phyloP scores from a whole-genome alignment of 257 asterid species.

The Prunella vulgaris region DNA sequence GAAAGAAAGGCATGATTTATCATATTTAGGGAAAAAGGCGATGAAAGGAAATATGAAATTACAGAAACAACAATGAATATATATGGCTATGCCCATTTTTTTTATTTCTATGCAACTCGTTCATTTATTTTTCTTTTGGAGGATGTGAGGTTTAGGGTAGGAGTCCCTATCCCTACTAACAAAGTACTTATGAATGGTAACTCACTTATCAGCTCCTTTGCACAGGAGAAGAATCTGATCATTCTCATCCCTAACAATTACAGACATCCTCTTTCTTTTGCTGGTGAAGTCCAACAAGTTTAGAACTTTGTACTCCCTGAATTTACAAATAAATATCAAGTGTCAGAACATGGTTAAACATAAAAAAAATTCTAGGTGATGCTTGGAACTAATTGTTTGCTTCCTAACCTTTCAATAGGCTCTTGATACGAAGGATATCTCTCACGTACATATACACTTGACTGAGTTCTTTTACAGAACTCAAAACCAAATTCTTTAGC shows the following conservation, averaged over 20 bases:
- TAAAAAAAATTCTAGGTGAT: neutral
- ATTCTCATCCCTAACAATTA: slow-evolving; percentile 63
- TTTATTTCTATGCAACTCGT: neutral
- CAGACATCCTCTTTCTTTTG: slow-evolving; percentile 97
- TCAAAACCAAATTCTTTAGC: slow-evolving; percentile 97
- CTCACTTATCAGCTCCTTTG: slow-evolving; percentile 96
- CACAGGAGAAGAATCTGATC: slow-evolving; percentile 80
- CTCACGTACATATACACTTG: slow-evolving; percentile 63
- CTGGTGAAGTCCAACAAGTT: slow-evolving; percentile 89
- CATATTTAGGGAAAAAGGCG: neutral
- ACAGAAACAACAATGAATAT: neutral
- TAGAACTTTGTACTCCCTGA: slow-evolving; percentile 91
- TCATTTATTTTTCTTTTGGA: neutral
- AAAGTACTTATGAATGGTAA: slow-evolving; percentile 12
- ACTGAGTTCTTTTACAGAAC: slow-evolving; percentile 81
- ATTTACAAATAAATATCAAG: slow-evolving; percentile 6
- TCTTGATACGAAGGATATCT: slow-evolving; percentile 61
- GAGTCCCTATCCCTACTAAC: neutral
- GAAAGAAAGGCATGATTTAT: neutral
- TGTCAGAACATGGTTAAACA: slow-evolving; percentile 1
- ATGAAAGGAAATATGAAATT: neutral
- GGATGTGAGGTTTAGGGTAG: neutral
- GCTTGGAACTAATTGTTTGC: neutral
- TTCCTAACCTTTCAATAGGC: slow-evolving; percentile 66
- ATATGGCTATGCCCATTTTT: neutral